Evolutionary conservation across 106 monocot species (phyloP).

Genomic region (Amphibolis antarctica): DNA sequence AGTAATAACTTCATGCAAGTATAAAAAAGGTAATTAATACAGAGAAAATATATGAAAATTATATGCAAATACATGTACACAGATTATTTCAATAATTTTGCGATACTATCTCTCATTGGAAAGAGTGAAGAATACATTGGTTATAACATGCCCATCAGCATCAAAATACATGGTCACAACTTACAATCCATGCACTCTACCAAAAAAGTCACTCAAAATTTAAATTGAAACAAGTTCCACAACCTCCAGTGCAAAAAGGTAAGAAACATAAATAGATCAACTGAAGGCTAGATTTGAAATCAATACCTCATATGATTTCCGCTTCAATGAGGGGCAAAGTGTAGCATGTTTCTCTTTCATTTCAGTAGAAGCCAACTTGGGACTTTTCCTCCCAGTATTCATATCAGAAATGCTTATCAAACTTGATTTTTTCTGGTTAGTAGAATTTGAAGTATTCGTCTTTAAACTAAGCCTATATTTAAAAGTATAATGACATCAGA

Average conservation of each 20-base stretch:
- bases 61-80: no score
- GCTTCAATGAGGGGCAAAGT: conserved; percentile 42
- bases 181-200: background rate
- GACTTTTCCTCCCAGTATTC: background rate
- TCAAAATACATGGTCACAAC: background rate
- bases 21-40: no score
- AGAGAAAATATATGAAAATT: no score
- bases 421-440: background rate
- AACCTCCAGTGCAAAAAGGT: background rate
- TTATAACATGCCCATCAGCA: background rate
- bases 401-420: background rate
- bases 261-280: background rate
- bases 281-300: background rate
- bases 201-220: background rate
- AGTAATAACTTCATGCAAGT: background rate
- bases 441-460: conserved; percentile 16
- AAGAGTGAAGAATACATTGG: background rate
- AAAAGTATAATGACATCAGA: background rate
- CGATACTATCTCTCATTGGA: no score
- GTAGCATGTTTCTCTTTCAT: conserved; percentile 22
- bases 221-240: background rate
- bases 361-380: background rate
- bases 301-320: conserved; percentile 54
- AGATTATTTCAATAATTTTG: no score
- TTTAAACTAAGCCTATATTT: conserved; percentile 18